Base-by-base conservation (phyloP, 140 eudicot genomes). In the Senecio squalidus region DNA sequence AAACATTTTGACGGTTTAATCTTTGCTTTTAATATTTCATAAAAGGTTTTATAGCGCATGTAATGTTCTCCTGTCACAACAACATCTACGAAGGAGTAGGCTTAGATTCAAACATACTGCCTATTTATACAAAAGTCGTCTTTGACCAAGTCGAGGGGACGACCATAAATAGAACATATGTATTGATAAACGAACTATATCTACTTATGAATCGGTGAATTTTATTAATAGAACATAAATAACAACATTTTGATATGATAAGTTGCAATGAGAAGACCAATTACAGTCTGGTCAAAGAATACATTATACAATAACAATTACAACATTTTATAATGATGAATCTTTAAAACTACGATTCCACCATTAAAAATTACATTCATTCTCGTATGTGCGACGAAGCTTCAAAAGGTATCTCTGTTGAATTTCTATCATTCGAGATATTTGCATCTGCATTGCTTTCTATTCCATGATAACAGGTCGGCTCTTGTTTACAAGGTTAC, bases 321-420 rank as follows among this genome's bases (percentile, higher is more conserved):
- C 71, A 65, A 16, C 58, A 67, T 23, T 30, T 56, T 36, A 67
- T 36, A 1, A 39, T 21, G 58, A 45, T 67, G 58, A 43, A 67
- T 67, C 49, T 56, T 14, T 39, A 66, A 54, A 55, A 31, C 18
- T 21, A 55, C 24, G 46, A 55, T 55, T 29, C 64, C 54, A 58
- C 30, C 18, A 53, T 66, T 41, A 54, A n/a, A n/a, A n/a, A 20
- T 39, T 6, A 38, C 62, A 66, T 40, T 39, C 45, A 40, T n/a
- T 40, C 26, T 41, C 29, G 56, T 27, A 43, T 24, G 70, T 21
- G 46, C 46, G 41, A 29, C 31, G 25, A 47, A 48, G 38, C 69
- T 31, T 63, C 48, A 63, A 31, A 63, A 36, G 14, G 60, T n/a
- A 10, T 24, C 27, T 53, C 28, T 6, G 55, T 40, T 8, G 34